phyloP scores from a whole-genome alignment of 768 basidiomycete species.

The Leccinum uliginosum region DNA sequence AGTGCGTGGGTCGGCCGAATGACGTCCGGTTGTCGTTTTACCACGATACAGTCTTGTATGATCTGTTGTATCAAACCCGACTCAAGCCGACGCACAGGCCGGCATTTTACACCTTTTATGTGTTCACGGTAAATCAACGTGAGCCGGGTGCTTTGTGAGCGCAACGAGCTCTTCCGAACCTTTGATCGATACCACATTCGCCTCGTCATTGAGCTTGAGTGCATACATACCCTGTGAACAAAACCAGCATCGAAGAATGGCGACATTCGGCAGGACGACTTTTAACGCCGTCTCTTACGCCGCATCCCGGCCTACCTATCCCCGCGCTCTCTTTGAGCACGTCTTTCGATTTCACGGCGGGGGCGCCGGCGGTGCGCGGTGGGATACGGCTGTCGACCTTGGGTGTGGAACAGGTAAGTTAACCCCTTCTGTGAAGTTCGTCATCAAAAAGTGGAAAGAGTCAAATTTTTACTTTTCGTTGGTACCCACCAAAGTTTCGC shows the following conservation, averaged over 20 bases:
- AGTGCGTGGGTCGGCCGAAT: constrained; percentile 1
- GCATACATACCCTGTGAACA: not conserved
- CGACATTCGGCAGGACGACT: constrained; percentile 66
- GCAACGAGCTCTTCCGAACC: not conserved
- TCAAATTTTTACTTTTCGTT: not conserved
- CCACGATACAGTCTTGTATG: not conserved
- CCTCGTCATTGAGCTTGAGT: not conserved
- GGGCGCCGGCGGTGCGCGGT: constrained; percentile 22
- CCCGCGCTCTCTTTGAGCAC: constrained; percentile 56
- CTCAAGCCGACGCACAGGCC: not conserved
- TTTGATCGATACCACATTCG: not conserved
- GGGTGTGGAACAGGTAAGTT: constrained; percentile 80
- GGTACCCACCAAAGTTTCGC: not conserved
- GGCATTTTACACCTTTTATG: not conserved
- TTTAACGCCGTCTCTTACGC: constrained; percentile 71
- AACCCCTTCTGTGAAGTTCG: not conserved
- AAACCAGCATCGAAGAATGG: constrained; percentile 42
- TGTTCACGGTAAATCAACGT: not conserved
- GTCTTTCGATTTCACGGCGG: constrained; percentile 55
- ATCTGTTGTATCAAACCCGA: not conserved
- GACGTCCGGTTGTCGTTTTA: not conserved
- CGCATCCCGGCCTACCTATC: constrained; percentile 69
- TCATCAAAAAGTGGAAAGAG: not conserved
- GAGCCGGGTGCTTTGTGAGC: not conserved
- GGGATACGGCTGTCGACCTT: constrained; percentile 64